phyloP scores from a whole-genome alignment of 352 stramenopile species.

The Phytophthora colocasiae region DNA sequence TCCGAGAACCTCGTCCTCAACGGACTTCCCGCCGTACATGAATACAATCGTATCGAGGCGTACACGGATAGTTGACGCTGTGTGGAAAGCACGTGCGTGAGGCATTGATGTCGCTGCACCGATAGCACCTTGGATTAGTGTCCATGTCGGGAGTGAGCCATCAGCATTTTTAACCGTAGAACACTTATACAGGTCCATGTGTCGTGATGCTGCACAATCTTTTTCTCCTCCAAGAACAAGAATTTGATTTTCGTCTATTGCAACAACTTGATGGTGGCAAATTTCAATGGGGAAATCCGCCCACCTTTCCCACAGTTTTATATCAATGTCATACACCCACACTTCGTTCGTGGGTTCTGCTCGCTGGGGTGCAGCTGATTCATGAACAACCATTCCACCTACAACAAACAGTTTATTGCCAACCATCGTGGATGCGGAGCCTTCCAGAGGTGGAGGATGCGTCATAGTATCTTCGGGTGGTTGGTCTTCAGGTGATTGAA shows the following conservation, averaged over 20 bases:
- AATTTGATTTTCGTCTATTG: constrained; percentile 75
- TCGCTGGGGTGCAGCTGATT: constrained; percentile 6
- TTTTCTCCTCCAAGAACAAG: constrained; percentile 86
- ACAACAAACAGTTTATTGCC: constrained; percentile 80
- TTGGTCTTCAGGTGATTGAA: constrained; percentile 36
- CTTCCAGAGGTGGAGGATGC: constrained; percentile 50
- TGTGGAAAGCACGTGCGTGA: constrained; percentile 71
- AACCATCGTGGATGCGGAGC: constrained; percentile 63
- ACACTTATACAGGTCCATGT: constrained; percentile 90
- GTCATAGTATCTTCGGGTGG: neutral
- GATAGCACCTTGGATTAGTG: constrained; percentile 73
- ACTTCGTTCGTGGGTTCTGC: constrained; percentile 63
- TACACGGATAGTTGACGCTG: constrained; percentile 66
- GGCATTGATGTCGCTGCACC: constrained; percentile 73
- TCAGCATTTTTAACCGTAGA: constrained; percentile 63
- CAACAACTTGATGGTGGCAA: constrained; percentile 79
- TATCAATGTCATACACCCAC: constrained; percentile 67
- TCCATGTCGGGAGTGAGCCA: constrained; percentile 76
- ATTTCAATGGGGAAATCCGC: constrained; percentile 84
- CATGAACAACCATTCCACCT: constrained; percentile 53
- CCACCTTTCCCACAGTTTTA: constrained; percentile 77
- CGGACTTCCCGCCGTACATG: constrained; percentile 82
- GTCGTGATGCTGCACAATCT: constrained; percentile 68
- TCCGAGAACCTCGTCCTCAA: constrained; percentile 74
- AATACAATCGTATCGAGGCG: constrained; percentile 84